These are phyloP conservation scores for Hanseniaspora guilliermondii DNA, from an alignment of 805 yeast species.

Conservation along the genomic window DNA sequence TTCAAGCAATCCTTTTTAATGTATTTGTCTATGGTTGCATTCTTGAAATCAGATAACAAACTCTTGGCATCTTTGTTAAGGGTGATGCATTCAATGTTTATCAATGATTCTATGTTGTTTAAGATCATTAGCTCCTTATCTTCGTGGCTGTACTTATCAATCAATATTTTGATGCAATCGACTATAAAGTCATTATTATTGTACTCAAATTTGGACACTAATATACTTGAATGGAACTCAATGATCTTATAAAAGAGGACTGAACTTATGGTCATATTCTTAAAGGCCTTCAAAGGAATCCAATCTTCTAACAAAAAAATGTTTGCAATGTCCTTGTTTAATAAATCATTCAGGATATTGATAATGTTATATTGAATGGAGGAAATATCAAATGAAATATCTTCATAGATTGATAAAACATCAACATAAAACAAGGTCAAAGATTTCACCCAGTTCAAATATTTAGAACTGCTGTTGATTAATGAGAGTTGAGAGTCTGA, in stretches of 20 bases:
- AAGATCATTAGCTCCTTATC: not conserved
- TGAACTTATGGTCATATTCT: conserved; percentile 1
- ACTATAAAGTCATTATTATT: not conserved
- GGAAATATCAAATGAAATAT: not conserved
- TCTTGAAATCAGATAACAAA: not conserved
- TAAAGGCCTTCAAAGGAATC: not conserved
- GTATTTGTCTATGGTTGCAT: not conserved
- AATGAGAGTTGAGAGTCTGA: not conserved
- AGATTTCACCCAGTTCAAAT: conserved; percentile 6
- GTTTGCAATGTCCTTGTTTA: not conserved
- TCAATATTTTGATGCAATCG: not conserved
- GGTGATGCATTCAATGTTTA: not conserved
- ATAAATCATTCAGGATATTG: not conserved
- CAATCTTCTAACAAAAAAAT: conserved; percentile 4
- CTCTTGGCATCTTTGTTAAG: not conserved
- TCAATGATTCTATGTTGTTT: conserved; percentile 2
- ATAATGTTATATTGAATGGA: not conserved
- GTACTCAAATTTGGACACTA: not conserved
- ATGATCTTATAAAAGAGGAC: conserved; percentile 4
- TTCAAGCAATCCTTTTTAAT: conserved; percentile 2
- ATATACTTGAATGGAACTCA: not conserved
- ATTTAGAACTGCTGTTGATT: not conserved
- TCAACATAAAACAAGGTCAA: not conserved
- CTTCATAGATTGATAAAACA: not conserved
- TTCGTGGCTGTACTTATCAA: not conserved